phyloP scores from a whole-genome alignment of 306 rosid species.

The Cucurbita pepo region DNA sequence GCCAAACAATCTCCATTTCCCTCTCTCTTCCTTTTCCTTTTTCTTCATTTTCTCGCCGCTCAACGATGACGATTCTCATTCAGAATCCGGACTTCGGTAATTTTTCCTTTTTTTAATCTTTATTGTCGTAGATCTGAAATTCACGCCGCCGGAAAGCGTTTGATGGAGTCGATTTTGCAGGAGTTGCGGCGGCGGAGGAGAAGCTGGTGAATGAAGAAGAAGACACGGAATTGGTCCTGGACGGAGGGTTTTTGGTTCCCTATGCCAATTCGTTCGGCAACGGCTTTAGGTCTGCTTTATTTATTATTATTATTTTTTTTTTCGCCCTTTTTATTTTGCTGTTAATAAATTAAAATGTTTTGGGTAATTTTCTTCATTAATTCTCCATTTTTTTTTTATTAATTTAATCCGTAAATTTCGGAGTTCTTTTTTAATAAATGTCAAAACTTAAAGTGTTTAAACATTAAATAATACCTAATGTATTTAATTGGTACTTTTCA shows the following conservation, averaged over 20 bases:
- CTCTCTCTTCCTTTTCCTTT: not conserved
- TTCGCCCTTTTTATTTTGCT: not conserved
- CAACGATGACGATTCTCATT: conserved; percentile 54
- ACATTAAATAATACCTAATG: no score
- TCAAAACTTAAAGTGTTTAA: no score
- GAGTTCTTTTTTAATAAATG: no score
- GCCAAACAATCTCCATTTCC: not conserved
- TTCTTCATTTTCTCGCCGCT: not conserved
- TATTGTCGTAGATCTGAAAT: not conserved
- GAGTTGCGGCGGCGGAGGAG: conserved; percentile 32
- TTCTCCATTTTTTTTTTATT: no score
- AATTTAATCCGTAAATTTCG: no score
- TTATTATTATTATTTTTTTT: not conserved
- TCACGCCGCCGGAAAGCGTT: not conserved
- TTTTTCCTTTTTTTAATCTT: not conserved
- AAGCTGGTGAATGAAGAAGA: conserved; percentile 7
- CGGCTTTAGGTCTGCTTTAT: conserved; percentile 40
- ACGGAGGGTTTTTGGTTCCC: conserved; percentile 50
- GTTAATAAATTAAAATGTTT: no score
- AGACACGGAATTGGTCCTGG: conserved; percentile 36
- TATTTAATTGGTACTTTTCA: no score
- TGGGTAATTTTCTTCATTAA: no score
- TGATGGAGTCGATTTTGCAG: not conserved
- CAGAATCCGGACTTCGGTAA: conserved; percentile 37
- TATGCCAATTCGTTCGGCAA: conserved; percentile 66